Conservation (phyloP, 306 rosid genomes). For the Fragaria iinumae region DNA sequence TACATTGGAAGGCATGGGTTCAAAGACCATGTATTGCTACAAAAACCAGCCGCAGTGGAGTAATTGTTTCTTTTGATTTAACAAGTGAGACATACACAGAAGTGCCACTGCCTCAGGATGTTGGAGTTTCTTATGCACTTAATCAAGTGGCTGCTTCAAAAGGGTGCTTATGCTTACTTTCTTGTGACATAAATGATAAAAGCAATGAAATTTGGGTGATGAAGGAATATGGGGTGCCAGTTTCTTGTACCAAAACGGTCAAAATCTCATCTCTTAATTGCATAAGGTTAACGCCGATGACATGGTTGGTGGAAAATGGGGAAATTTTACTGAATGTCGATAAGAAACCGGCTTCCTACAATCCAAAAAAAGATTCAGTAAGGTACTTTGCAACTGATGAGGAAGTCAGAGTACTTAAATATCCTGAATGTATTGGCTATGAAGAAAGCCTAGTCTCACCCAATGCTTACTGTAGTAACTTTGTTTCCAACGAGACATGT, state of each 20-base stretch:
- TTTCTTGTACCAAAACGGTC: background rate
- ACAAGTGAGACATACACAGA: background rate
- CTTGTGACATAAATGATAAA: no score
- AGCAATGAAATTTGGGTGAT: no score
- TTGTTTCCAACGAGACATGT: no score
- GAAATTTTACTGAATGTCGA: no score
- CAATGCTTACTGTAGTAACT: background rate
- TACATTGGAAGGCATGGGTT: background rate
- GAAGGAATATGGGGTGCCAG: background rate
- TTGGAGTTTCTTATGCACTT: background rate
- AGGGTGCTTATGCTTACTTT: background rate
- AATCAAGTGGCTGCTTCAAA: background rate
- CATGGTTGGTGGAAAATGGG: background rate
- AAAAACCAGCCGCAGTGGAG: background rate
- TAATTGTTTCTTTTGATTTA: background rate
- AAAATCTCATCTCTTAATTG: background rate
- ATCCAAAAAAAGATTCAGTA: background rate
- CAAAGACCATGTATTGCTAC: background rate
- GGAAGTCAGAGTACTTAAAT: no score
- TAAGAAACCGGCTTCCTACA: background rate
- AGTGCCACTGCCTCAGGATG: background rate
- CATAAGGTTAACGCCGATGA: background rate
- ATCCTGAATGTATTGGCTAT: background rate
- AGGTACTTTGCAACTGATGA: background rate
- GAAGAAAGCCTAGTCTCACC: background rate